phyloP scores from a whole-genome alignment of 305 asterid species.

The Fraxinus greggii region DNA sequence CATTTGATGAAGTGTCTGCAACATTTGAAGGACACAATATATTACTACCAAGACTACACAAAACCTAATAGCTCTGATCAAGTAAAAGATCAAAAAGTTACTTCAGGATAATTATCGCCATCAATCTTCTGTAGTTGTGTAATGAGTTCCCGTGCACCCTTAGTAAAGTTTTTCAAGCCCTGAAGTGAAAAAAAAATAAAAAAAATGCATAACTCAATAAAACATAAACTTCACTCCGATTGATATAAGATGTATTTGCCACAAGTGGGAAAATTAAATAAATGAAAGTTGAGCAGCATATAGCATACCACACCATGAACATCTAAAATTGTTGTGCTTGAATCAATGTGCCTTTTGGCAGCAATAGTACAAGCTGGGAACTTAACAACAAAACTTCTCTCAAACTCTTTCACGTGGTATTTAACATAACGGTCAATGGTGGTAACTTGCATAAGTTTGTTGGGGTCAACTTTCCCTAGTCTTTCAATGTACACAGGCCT shows the following conservation, averaged over 20 bases:
- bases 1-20: slow-evolving; percentile 98
- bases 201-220: neutral
- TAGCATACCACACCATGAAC: slow-evolving; percentile 94
- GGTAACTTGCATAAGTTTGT: slow-evolving; percentile 95
- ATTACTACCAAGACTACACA: slow-evolving; percentile 23
- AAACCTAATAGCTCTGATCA: slow-evolving; percentile 7
- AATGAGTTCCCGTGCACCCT: slow-evolving; percentile 85
- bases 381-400: slow-evolving; percentile 68
- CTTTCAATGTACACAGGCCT: slow-evolving; percentile 97
- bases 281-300: slow-evolving; percentile 10
- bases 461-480: slow-evolving; percentile 86
- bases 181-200: slow-evolving; percentile 16
- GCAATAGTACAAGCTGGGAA: slow-evolving; percentile 98
- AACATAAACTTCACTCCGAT: neutral
- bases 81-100: slow-evolving; percentile 29
- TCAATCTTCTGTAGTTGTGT: slow-evolving; percentile 94
- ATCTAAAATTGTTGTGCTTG: slow-evolving; percentile 94
- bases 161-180: slow-evolving; percentile 90
- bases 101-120: slow-evolving; percentile 95
- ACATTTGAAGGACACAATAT: slow-evolving; percentile 24
- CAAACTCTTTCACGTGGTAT: slow-evolving; percentile 92
- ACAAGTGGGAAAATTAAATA: slow-evolving; percentile 18
- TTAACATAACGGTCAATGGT: slow-evolving; percentile 80
- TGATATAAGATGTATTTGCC: slow-evolving; percentile 9
- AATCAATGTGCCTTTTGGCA: slow-evolving; percentile 94